These are phyloP conservation scores for Schizosaccharomyces lindneri DNA, from an alignment of 805 yeast species.

Conservation along the genomic window DNA sequence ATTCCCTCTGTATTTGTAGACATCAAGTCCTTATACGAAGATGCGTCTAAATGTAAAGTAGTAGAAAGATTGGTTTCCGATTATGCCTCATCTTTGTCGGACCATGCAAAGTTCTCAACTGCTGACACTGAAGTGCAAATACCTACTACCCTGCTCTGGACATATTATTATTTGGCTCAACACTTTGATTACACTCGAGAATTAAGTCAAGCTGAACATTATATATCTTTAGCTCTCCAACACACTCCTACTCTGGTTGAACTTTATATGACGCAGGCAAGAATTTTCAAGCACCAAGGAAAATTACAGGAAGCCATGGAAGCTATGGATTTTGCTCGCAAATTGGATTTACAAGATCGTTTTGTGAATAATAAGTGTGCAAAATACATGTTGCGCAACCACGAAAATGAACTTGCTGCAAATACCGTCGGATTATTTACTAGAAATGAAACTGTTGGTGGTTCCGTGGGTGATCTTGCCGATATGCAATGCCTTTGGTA, in stretches of 20 bases:
- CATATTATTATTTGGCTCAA: conserved; percentile 52
- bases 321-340: conserved; percentile 43
- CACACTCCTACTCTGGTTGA: conserved; percentile 76
- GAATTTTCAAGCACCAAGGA: conserved; percentile 53
- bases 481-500: conserved; percentile 85
- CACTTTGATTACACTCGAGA: conserved; percentile 38
- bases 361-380: conserved; percentile 73
- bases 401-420: conserved; percentile 47
- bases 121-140: conserved; percentile 8
- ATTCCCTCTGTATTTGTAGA: conserved; percentile 79
- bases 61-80: conserved; percentile 31
- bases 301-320: conserved; percentile 35
- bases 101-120: too few species aligned
- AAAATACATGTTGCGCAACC: conserved; percentile 58
- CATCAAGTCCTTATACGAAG: conserved; percentile 53
- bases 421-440: conserved; percentile 58
- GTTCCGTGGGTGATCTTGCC: conserved; percentile 69
- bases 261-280: conserved; percentile 52
- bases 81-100: conserved; percentile 8
- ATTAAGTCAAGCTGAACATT: conserved; percentile 27
- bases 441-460: conserved; percentile 53
- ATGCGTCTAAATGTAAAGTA: conserved; percentile 16
- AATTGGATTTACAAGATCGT: conserved; percentile 66
- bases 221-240: conserved; percentile 34
- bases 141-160: conserved; percentile 28